A percentile compares a stretch with the other conserved stretches of the same genome.
These are phyloP conservation scores for Termitomyces sp. DNA, from an alignment of 768 basidiomycete genomes.

Conservation along the genomic window DNA sequence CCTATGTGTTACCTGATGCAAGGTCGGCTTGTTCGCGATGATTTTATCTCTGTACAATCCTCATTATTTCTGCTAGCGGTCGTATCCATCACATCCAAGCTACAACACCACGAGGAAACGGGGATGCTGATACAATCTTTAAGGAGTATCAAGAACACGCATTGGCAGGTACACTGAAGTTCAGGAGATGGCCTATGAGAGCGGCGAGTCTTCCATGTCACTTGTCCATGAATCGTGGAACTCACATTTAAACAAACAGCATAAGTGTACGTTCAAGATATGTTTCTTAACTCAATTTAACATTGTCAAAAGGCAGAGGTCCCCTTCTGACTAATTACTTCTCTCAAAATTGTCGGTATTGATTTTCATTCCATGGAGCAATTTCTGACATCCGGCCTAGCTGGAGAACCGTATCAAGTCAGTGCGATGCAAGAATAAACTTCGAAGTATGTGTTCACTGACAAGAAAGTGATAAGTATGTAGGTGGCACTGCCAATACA, in stretches of 20 bases:
- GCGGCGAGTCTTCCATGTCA: constrained; percentile 34
- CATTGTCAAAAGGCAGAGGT: constrained; percentile 50
- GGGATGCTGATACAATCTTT: constrained; percentile 57
- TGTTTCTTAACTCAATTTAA: background rate
- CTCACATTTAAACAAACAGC: constrained; percentile 31
- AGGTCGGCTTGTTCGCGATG: constrained; percentile 25
- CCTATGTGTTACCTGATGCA: constrained; percentile 43
- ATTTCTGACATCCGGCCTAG: constrained; percentile 27
- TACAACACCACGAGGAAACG: constrained; percentile 26
- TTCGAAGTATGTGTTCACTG: background rate
- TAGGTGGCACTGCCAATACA: constrained; percentile 71
- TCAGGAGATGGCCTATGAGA: constrained; percentile 70
- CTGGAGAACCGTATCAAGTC: constrained; percentile 79
- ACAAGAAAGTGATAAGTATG: constrained; percentile 42
- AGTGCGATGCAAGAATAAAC: background rate
- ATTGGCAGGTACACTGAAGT: constrained; percentile 42
- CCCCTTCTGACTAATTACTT: constrained; percentile 74
- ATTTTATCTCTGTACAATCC: background rate
- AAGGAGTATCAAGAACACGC: constrained; percentile 64
- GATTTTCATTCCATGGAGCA: background rate
- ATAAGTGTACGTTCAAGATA: constrained; percentile 47
- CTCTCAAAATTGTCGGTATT: constrained; percentile 69
- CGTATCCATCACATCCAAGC: constrained; percentile 53
- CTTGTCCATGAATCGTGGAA: background rate
- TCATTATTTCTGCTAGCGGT: constrained; percentile 35